A percentile compares a stretch with the other conserved stretches of the same genome.
Evolutionary conservation across 495 filamentous ascomycete genomes (phyloP).

Genomic region (Staphylotrichum longicolle): DNA sequence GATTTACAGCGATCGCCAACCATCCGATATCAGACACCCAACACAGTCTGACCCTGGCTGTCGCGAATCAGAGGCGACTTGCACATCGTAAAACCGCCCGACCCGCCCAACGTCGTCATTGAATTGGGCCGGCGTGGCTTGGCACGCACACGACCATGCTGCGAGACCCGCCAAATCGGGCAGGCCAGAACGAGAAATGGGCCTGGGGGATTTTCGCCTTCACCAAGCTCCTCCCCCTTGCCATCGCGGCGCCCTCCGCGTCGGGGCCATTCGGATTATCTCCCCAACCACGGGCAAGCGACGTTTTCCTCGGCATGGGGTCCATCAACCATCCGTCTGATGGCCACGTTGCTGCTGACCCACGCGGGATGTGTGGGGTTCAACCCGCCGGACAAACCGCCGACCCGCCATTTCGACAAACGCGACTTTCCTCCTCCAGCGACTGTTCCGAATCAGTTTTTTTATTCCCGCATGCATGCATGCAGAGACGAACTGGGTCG

Average conservation of each 20-base stretch:
- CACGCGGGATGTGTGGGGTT: constrained; percentile 14
- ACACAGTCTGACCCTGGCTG: not conserved
- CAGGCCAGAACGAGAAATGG: not conserved
- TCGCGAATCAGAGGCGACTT: constrained; percentile 1
- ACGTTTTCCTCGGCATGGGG: no score
- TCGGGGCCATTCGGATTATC: not conserved
- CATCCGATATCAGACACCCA: not conserved
- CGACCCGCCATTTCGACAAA: not conserved
- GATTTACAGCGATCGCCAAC: not conserved
- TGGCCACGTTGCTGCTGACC: constrained; percentile 5
- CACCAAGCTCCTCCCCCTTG: not conserved
- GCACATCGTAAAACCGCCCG: not conserved
- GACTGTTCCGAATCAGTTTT: not conserved
- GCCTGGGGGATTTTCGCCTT: not conserved
- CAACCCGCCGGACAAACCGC: not conserved
- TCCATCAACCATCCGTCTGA: no score
- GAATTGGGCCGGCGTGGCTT: constrained; percentile 5
- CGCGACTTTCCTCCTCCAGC: not conserved
- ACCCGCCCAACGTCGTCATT: constrained; percentile 18
- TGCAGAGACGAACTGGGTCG: constrained; percentile 12
- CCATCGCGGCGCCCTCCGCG: not conserved
- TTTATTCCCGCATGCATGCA: constrained; percentile 27
- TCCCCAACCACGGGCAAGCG: not conserved
- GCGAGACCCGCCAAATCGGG: constrained; percentile 6
- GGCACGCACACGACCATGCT: constrained; percentile 8